Conservation (phyloP, 306 rosid species). For the Ormosia emarginata region DNA sequence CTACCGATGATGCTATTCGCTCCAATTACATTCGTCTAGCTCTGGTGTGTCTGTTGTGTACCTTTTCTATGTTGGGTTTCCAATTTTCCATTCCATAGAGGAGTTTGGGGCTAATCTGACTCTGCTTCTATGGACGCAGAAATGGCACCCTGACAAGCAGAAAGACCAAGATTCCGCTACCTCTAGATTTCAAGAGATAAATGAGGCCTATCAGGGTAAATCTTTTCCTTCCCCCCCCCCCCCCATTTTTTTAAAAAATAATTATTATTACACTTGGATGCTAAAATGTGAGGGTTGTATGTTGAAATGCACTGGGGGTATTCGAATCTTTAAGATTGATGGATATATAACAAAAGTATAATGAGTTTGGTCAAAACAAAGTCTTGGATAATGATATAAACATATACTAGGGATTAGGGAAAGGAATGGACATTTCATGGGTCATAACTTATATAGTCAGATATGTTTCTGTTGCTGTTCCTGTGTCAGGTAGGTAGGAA, state of each 20-base stretch:
- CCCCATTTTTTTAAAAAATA: too few species aligned
- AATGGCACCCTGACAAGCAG: conserved; percentile 97
- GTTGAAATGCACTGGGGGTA: neutral
- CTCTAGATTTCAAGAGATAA: conserved; percentile 82
- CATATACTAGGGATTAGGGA: too few species aligned
- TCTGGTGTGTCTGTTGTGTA: conserved; percentile 52
- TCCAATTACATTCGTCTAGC: conserved; percentile 91
- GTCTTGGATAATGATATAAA: too few species aligned
- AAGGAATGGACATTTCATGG: too few species aligned
- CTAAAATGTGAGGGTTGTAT: neutral
- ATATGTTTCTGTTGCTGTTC: too few species aligned
- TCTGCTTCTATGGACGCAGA: conserved; percentile 45
- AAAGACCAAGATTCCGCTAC: conserved; percentile 62
- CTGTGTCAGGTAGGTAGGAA: neutral
- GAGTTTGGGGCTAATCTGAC: neutral
- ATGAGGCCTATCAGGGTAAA: conserved; percentile 87
- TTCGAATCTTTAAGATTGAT: neutral
- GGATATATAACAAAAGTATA: neutral
- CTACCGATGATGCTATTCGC: conserved; percentile 75
- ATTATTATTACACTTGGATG: too few species aligned
- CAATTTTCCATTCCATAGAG: neutral
- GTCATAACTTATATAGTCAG: too few species aligned
- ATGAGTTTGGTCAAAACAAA: neutral
- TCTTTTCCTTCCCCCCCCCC: neutral
- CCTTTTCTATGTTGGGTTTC: neutral